These are phyloP conservation scores for Aspergillus pseudoglaucus DNA, from an alignment of 2,329 filamentous ascomycete species.

Conservation along the genomic window DNA sequence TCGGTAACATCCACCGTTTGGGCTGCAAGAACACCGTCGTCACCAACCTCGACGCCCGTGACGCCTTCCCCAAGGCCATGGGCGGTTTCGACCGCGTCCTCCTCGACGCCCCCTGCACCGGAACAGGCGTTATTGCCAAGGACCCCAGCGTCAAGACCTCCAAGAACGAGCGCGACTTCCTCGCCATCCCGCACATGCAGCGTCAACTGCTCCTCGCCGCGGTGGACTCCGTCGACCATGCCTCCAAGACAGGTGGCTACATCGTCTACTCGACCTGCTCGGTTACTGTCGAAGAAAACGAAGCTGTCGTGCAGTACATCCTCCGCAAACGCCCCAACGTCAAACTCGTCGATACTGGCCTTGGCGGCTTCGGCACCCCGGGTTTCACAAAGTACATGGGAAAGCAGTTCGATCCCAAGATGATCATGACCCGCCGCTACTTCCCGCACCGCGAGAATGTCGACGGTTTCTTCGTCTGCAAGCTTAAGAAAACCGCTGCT, in stretches of 20 bases:
- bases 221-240: constrained; percentile 90
- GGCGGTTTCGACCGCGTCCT: constrained; percentile 93
- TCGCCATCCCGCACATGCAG: constrained; percentile 85
- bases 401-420: constrained; percentile 80
- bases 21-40: constrained; percentile 92
- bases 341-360: constrained; percentile 81
- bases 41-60: constrained; percentile 84
- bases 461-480: constrained; percentile 96
- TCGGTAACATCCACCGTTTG: constrained; percentile 93
- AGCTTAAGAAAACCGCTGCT: constrained; percentile 86
- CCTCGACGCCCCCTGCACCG: constrained; percentile 90
- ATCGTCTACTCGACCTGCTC: constrained; percentile 96
- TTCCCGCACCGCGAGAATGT: constrained; percentile 93
- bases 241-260: constrained; percentile 87
- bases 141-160: constrained; percentile 97
- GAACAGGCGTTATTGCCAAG: constrained; percentile 95
- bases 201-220: constrained; percentile 89
- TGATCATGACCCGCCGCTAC: constrained; percentile 77
- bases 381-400: constrained; percentile 87
- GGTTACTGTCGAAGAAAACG: constrained; percentile 89
- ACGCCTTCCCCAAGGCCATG: constrained; percentile 85
- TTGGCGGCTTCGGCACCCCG: constrained; percentile 77
- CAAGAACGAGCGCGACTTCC: constrained; percentile 92
- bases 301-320: constrained; percentile 88
- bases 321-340: constrained; percentile 89